Evolutionary conservation across 2,329 filamentous ascomycete genomes (phyloP), one percentile per base, ranked within the genome.

Genomic region (Chaetomiaceae sp.): DNA sequence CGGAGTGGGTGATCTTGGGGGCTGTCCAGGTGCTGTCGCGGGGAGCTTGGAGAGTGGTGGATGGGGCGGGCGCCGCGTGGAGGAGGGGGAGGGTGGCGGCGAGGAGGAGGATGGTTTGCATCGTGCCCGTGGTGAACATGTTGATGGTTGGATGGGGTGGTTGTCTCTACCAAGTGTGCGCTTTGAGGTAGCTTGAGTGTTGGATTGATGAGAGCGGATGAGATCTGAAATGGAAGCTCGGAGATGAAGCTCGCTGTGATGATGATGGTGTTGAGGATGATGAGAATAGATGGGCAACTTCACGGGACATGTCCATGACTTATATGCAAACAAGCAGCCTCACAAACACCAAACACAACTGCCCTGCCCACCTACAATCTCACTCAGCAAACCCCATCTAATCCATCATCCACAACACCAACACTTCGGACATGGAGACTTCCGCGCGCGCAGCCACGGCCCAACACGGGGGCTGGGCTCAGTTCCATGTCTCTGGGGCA

Each of bases 1-100:
- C 67, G 2, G 65, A 65, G 66, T 73, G 69, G 1, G 71, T 74
- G 19, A 68, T 63, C 12, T 67, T 65, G 1, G 68, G 68, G 41
- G 62, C 59, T 6, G 58, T 20, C 27, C 59, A 59, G n/a, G 67
- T 68, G 48, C 53, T 58, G 48, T n/a, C n/a, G n/a, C 67, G 60
- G 34, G 62, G 58, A 6, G 36, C 27, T 17, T 56, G 52, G 35
- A 51, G 56, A 9, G 63, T 65, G 20, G 60, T 59, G 47, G 61
- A 56, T 30, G 55, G 57, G 42, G 60, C 20, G 15, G 46, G 32
- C 30, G 51, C 27, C 22, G 45, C 33, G 29, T 15, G n/a, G 32
- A 34, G 3, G 33, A 39, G 27, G 18, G 30, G 30, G 40, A 45
- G 20, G 30, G 37, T 11, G 18, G 37, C 15, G 10, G 36, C 30